Conservation (phyloP, 148 eudicot genomes). For the Arctostaphylos glauca region DNA sequence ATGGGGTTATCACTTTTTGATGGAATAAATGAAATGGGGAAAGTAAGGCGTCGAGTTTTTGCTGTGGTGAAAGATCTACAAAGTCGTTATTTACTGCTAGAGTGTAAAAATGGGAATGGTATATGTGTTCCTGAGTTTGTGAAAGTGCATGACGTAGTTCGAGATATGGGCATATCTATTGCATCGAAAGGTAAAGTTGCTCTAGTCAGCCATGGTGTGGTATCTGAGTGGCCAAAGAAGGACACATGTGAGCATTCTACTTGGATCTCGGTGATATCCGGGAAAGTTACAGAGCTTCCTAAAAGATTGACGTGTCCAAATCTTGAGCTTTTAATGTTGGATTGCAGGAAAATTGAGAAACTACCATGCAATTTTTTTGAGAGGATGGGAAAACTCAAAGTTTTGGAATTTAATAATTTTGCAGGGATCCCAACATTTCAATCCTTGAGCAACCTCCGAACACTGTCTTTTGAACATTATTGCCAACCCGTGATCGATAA, state of each 20-base stretch:
- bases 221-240: slow-evolving; percentile 27
- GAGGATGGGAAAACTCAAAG: slow-evolving; percentile 37
- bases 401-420: slow-evolving; percentile 24
- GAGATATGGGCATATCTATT: slow-evolving; percentile 35
- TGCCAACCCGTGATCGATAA: too few relatives aligned
- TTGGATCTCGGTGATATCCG: slow-evolving; percentile 35
- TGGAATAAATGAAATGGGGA: slow-evolving; percentile 25
- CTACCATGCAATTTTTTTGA: slow-evolving; percentile 29
- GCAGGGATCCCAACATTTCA: slow-evolving; percentile 26
- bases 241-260: slow-evolving; percentile 20
- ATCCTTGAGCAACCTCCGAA: slow-evolving; percentile 31
- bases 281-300: slow-evolving; percentile 17
- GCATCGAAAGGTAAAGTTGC: slow-evolving; percentile 26
- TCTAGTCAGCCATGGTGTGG: slow-evolving; percentile 32
- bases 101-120: too few relatives aligned
- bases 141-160: slow-evolving; percentile 47
- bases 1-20: slow-evolving; percentile 34
- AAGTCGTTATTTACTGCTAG: slow-evolving; percentile 30
- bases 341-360: not conserved
- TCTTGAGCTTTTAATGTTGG: slow-evolving; percentile 25
- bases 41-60: slow-evolving; percentile 32
- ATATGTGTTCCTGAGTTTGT: too few relatives aligned
- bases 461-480: too few relatives aligned
- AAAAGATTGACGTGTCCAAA: slow-evolving; percentile 24
- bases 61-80: slow-evolving; percentile 28